Evolutionary conservation across 1,284 basidiomycete species (phyloP).

Genomic region (Rhodotorula sp.): DNA sequence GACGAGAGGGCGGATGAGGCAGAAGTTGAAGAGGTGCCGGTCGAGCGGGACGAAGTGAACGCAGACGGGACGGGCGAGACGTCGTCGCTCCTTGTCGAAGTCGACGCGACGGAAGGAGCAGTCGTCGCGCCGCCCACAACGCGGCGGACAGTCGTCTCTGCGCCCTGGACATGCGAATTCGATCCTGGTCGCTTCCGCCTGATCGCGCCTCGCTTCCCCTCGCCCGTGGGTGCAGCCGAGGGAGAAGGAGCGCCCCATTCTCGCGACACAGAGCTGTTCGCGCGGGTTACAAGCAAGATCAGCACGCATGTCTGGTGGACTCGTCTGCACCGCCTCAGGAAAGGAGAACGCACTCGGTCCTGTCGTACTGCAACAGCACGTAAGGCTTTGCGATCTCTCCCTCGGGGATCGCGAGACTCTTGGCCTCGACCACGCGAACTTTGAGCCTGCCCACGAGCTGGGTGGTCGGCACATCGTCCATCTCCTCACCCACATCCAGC

Average conservation of each 20-base stretch:
- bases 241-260: conserved; percentile 35
- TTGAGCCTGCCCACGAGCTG: conserved; percentile 29
- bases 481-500: neutral
- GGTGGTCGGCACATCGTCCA: conserved; percentile 18
- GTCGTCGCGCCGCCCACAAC: conserved; percentile 5
- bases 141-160: neutral
- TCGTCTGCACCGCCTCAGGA: neutral
- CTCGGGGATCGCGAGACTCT: conserved; percentile 13
- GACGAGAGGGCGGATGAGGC: neutral
- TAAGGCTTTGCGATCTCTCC: conserved; percentile 27
- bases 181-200: neutral
- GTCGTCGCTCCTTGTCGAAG: neutral
- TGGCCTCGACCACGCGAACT: conserved; percentile 36
- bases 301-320: neutral
- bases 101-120: neutral
- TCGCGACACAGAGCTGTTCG: conserved; percentile 30
- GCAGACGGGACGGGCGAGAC: neutral
- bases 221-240: neutral
- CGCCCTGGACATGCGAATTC: neutral
- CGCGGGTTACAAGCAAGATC: neutral
- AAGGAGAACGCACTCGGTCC: conserved; percentile 27
- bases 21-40: neutral
- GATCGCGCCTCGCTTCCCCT: conserved; percentile 10
- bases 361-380: conserved; percentile 39
- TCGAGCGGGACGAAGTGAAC: neutral